Conservation (phyloP, 108 stramenopile genomes). For the Stephanodiscus minutulus region DNA sequence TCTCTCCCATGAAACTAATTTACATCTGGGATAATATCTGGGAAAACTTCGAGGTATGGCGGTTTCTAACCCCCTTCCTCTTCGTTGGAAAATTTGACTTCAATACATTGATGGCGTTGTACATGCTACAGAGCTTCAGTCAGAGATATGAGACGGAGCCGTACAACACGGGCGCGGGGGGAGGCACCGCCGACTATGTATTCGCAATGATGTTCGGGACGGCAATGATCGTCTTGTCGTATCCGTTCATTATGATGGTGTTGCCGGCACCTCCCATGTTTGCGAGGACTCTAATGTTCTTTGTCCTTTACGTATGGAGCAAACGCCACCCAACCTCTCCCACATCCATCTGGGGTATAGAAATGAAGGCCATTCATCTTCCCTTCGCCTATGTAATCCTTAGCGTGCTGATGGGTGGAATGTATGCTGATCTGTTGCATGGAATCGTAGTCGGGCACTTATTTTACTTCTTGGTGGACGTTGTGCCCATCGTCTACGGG, state of each 20-base stretch:
- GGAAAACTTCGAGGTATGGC: conserved; percentile 73
- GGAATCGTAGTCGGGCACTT: conserved; percentile 83
- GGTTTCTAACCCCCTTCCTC: conserved; percentile 76
- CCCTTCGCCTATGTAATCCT: conserved; percentile 85
- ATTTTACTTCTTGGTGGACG: conserved; percentile 90
- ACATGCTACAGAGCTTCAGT: conserved; percentile 69
- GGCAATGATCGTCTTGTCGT: conserved; percentile 57
- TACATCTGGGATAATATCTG: conserved; percentile 61
- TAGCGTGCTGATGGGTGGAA: conserved; percentile 73
- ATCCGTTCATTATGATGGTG: conserved; percentile 54
- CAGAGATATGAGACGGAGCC: conserved; percentile 80
- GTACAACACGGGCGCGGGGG: conserved; percentile 89
- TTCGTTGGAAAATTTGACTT: conserved; percentile 77
- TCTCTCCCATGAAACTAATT: conserved; percentile 59
- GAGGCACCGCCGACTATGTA: conserved; percentile 65
- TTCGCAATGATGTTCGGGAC: conserved; percentile 71
- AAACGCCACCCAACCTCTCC: conserved; percentile 78
- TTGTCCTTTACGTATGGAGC: conserved; percentile 86
- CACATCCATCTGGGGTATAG: conserved; percentile 88
- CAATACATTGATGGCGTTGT: conserved; percentile 69
- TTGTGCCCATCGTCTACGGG: conserved; percentile 82
- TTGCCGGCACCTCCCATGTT: conserved; percentile 61
- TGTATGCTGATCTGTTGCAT: conserved; percentile 65
- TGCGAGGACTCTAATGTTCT: conserved; percentile 70
- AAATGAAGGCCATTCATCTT: conserved; percentile 76